Base-by-base conservation (phyloP, 2,329 filamentous ascomycete species). In the Mycosphaerelloides madeirae region DNA sequence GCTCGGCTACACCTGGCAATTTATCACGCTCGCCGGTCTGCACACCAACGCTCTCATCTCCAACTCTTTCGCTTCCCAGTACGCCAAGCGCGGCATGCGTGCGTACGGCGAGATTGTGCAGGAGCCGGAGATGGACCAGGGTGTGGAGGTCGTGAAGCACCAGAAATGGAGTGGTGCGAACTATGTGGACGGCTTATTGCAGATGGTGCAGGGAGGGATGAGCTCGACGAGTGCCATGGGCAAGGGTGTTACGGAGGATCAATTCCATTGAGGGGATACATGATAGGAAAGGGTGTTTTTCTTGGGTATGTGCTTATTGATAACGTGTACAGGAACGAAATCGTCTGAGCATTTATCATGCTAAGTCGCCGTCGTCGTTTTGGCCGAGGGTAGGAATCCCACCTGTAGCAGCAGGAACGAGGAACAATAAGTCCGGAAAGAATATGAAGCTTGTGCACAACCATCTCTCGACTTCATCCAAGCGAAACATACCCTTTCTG, bases 1-100 rank as follows among this genome's bases (percentile, higher is more conserved):
- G 52, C 80, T 98, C 38, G 93, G 93, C 52, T 98, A 98, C 80
- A 95, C 88, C 80, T 98, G 93, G 93, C 93, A 98, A 71, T 98
- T 98, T 77, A 98, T 98, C 75, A 98, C 93, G n/a, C 81, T 98
- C 36, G 93, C 91, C 4, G 93, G 93, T 57, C 78, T 98, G 64
- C 93, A 98, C 76, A 95, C 88, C 51, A 96, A 88, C 3, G 93
- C 91, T 29, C 80, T 98, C 41, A 94, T 95, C 72, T 84, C 84
- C 61, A 82, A 97, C 71, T 81, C 84, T 52, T 98, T 98, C 71
- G 83, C 88, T 48, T 80, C 81, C 65, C 87, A 87, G 38, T 98
- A 86, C 67, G 77, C 77, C 14, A 25, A 46, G 31, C 43, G 43
- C 14, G 91, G 91, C 45, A 98, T 98, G 91, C 83, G 90, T 45